These are phyloP conservation scores for Aspergillus affinis DNA, from an alignment of 495 filamentous ascomycete genomes.

Conservation along the genomic window DNA sequence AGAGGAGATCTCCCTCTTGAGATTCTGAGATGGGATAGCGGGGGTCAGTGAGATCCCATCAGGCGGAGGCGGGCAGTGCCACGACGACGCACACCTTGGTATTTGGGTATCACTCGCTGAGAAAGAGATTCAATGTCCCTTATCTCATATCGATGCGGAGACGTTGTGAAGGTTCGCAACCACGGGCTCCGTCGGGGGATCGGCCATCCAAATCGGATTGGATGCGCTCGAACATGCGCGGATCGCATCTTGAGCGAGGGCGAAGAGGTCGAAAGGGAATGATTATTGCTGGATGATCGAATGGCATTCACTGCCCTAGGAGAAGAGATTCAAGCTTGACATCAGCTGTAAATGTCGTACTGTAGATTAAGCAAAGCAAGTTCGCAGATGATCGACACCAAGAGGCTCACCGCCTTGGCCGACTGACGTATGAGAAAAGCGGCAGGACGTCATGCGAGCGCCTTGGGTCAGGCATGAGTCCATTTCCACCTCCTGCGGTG, in stretches of 20 bases:
- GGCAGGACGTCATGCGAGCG: conserved; percentile 4
- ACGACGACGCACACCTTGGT: conserved; percentile 47
- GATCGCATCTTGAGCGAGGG: conserved; percentile 15
- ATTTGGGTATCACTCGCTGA: conserved; percentile 44
- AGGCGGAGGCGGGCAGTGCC: background rate
- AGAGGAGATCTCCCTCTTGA: conserved; percentile 62
- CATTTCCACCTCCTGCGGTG: too few relatives aligned
- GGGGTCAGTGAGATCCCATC: conserved; percentile 1
- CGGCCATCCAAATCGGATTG: background rate
- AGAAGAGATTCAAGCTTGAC: too few relatives aligned
- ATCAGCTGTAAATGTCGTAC: too few relatives aligned
- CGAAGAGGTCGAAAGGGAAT: too few relatives aligned
- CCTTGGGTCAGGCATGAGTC: background rate
- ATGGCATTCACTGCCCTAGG: too few relatives aligned
- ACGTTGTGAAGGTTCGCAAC: conserved; percentile 40
- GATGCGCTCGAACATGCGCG: conserved; percentile 10
- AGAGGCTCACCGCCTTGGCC: conserved; percentile 2
- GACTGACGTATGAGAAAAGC: conserved; percentile 7
- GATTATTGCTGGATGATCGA: too few relatives aligned
- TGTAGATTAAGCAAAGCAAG: too few relatives aligned
- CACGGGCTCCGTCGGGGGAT: conserved; percentile 6
- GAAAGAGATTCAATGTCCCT: conserved; percentile 43
- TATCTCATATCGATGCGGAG: conserved; percentile 38
- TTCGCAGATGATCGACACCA: too few relatives aligned
- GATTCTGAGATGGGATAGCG: conserved; percentile 45